Evolutionary conservation across 176 grass and related monocot genomes (phyloP).

Genomic region (Triticum turgidum): DNA sequence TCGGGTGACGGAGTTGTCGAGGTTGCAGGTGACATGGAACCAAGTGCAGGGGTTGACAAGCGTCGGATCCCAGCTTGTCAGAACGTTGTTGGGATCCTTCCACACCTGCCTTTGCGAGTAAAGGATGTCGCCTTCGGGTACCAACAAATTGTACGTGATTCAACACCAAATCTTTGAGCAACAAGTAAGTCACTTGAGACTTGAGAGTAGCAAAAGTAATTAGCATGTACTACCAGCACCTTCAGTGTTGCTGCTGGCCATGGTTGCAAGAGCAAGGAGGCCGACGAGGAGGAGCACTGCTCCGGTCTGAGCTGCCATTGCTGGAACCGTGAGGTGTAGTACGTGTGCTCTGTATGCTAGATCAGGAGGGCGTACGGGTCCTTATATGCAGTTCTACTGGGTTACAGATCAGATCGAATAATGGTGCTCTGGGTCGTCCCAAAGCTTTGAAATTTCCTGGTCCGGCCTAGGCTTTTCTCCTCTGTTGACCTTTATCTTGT

Average conservation of each 20-base stretch:
- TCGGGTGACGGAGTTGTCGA: no score
- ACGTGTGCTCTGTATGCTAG: no score
- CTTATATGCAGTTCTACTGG: conserved; percentile 3
- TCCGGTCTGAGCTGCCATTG: conserved; percentile 15
- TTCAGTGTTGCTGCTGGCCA: conserved; percentile 45
- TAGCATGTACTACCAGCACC: background rate
- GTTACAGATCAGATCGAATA: background rate
- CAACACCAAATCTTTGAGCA: no score
- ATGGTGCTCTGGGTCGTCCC: background rate
- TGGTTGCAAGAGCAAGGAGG: conserved; percentile 26
- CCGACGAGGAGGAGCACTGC: background rate
- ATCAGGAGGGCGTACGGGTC: background rate
- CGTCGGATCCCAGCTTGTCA: conserved; percentile 46
- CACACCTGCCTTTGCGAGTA: conserved; percentile 19
- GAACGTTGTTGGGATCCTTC: conserved; percentile 35
- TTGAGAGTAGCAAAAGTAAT: no score
- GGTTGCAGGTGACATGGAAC: conserved; percentile 24
- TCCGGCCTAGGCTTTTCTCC: background rate
- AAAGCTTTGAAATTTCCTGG: background rate
- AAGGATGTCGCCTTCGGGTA: conserved; percentile 47
- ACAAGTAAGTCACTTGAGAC: no score
- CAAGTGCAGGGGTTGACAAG: conserved; percentile 51
- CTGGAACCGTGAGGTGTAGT: background rate
- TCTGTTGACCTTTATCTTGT: conserved; percentile 13
- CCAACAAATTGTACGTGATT: no score